Percentiles rank a stretch among this genome's conserved stretches.
phyloP scores from a whole-genome alignment of 2,329 filamentous ascomycete species.

The Diaporthe aspalathi region DNA sequence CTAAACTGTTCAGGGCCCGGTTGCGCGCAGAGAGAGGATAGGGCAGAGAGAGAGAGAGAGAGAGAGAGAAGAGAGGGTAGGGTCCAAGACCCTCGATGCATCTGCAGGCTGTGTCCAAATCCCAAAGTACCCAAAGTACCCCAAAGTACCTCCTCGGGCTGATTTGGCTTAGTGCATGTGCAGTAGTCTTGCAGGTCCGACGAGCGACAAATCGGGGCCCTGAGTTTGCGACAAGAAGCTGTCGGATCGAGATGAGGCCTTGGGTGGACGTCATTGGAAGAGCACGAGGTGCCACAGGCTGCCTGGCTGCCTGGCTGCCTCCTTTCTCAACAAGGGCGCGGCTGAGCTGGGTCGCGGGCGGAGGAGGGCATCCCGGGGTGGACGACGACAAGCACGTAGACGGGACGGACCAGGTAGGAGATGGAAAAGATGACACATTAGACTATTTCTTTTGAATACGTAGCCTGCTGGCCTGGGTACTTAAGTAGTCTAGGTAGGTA shows the following conservation, averaged over 20 bases:
- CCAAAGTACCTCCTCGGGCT: no score
- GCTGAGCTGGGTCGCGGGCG: neutral
- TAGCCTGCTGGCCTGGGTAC: no score
- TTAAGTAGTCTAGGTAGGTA: no score
- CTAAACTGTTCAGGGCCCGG: neutral
- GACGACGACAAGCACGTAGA: neutral
- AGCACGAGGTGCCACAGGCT: conserved; percentile 6
- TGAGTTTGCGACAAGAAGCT: neutral
- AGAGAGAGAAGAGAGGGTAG: neutral
- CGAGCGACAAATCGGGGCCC: neutral
- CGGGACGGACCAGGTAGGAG: neutral
- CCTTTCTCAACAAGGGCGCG: neutral
- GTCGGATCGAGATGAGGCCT: conserved; percentile 8
- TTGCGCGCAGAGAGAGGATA: neutral
- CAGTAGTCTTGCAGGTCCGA: neutral
- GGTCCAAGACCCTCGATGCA: neutral
- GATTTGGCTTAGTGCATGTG: no score
- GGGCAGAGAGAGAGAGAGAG: neutral
- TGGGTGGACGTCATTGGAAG: conserved; percentile 9
- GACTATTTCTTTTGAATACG: no score
- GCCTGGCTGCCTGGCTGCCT: neutral
- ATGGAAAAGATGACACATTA: conserved; percentile 9
- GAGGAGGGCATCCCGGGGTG: neutral
- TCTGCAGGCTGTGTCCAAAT: neutral
- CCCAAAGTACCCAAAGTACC: no score